Conservation (phyloP, 768 basidiomycete species). For the Amanita inopinata region DNA sequence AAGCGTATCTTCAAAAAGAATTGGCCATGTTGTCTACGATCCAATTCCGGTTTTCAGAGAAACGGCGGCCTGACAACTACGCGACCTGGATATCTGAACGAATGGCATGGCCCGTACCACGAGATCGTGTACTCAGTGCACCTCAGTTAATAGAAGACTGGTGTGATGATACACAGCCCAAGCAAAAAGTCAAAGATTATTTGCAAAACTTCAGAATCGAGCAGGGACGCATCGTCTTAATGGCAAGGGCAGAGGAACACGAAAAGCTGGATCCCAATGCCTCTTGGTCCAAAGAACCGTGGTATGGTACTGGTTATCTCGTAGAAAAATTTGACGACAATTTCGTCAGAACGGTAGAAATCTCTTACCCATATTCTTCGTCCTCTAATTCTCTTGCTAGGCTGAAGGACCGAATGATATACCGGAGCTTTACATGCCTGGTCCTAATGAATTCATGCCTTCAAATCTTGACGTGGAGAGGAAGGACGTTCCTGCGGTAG, state of each 20-base stretch:
- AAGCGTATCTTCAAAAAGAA: conserved; percentile 69
- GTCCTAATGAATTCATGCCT: conserved; percentile 87
- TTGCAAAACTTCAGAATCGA: conserved; percentile 50
- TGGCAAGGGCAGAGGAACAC: conserved; percentile 66
- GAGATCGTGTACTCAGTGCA: conserved; percentile 62
- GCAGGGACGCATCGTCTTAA: conserved; percentile 62
- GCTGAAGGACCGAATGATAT: conserved; percentile 56
- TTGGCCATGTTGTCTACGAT: conserved; percentile 59
- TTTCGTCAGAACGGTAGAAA: conserved; percentile 45
- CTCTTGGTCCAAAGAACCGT: conserved; percentile 70
- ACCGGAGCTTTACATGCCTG: conserved; percentile 66
- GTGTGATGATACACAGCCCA: conserved; percentile 38
- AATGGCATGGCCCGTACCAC: conserved; percentile 76
- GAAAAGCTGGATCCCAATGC: conserved; percentile 31
- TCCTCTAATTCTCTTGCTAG: conserved; percentile 23
- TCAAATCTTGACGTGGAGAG: conserved; percentile 78
- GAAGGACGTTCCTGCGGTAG: conserved; percentile 52
- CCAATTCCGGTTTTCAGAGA: conserved; percentile 83
- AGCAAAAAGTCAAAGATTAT: conserved; percentile 48
- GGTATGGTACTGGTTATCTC: conserved; percentile 86
- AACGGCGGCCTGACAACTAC: conserved; percentile 70
- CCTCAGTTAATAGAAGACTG: conserved; percentile 68
- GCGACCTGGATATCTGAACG: conserved; percentile 65
- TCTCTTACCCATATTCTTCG: background rate
- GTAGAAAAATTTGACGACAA: conserved; percentile 60